phyloP scores from a whole-genome alignment of 1,284 basidiomycete species.

The Trichosporon sp. region DNA sequence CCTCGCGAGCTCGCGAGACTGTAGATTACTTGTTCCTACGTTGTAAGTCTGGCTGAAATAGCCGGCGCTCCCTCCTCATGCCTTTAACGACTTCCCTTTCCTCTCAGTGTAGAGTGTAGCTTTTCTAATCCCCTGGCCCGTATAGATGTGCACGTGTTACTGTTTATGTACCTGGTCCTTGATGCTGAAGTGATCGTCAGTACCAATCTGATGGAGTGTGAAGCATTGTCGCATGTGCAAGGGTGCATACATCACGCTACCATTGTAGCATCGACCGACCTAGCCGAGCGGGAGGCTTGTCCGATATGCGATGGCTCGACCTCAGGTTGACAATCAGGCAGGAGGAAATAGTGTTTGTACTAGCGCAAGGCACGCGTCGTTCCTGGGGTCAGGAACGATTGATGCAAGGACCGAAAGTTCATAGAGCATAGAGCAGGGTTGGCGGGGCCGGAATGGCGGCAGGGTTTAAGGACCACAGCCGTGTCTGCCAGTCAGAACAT shows the following conservation, averaged over 20 bases:
- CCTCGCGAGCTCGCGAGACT: neutral
- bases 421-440: neutral
- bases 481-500: too few relatives aligned
- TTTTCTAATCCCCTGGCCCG: neutral
- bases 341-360: neutral
- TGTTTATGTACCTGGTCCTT: neutral
- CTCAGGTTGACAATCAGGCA: too few relatives aligned
- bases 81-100: neutral
- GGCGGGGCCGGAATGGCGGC: neutral
- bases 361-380: neutral
- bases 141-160: slow-evolving; percentile 3
- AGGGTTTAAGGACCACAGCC: too few relatives aligned
- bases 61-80: neutral
- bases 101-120: neutral
- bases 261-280: too few relatives aligned
- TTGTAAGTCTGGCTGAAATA: neutral
- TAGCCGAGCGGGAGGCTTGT: too few relatives aligned
- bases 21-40: neutral
- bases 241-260: too few relatives aligned
- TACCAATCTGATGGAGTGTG: neutral
- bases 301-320: too few relatives aligned
- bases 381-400: neutral
- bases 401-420: neutral
- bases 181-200: neutral
- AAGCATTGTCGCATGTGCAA: too few relatives aligned